Evolutionary conservation across 2,329 filamentous ascomycete species (phyloP).

Genomic region (Biscogniauxia marginata): DNA sequence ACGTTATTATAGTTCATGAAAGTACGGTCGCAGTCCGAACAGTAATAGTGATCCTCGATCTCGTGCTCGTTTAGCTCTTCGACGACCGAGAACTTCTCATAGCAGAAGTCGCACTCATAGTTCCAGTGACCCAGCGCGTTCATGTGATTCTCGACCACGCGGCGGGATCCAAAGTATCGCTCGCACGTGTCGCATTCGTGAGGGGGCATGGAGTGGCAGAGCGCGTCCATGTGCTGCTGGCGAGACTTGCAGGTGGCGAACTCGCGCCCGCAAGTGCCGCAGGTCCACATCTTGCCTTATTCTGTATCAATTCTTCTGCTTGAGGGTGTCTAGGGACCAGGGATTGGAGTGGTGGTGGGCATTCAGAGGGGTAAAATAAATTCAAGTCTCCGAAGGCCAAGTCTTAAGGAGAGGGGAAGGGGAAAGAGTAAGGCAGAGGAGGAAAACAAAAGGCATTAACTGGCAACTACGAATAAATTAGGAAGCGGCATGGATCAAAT

Average conservation of each 20-base stretch:
- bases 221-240: not conserved
- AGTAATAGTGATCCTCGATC: slow-evolving; percentile 32
- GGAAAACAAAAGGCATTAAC: too few relatives aligned
- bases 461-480: too few relatives aligned
- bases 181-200: slow-evolving; percentile 23
- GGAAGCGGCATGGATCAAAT: too few relatives aligned
- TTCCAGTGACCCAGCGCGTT: slow-evolving; percentile 28
- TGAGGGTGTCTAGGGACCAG: too few relatives aligned
- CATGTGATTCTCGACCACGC: slow-evolving; percentile 30
- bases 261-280: not conserved
- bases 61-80: slow-evolving; percentile 27
- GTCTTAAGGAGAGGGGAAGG: too few relatives aligned
- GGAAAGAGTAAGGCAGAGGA: too few relatives aligned
- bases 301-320: too few relatives aligned
- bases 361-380: too few relatives aligned
- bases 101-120: slow-evolving; percentile 29
- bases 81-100: slow-evolving; percentile 16
- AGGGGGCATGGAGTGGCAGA: slow-evolving; percentile 8
- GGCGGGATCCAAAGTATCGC: slow-evolving; percentile 9
- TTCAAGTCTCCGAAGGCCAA: too few relatives aligned
- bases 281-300: slow-evolving; percentile 1
- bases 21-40: slow-evolving; percentile 31
- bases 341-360: too few relatives aligned
- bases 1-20: slow-evolving; percentile 34
- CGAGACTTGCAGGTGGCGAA: not conserved